Base-by-base conservation (phyloP, 257 asterid genomes). In the Solanum rostratum region DNA sequence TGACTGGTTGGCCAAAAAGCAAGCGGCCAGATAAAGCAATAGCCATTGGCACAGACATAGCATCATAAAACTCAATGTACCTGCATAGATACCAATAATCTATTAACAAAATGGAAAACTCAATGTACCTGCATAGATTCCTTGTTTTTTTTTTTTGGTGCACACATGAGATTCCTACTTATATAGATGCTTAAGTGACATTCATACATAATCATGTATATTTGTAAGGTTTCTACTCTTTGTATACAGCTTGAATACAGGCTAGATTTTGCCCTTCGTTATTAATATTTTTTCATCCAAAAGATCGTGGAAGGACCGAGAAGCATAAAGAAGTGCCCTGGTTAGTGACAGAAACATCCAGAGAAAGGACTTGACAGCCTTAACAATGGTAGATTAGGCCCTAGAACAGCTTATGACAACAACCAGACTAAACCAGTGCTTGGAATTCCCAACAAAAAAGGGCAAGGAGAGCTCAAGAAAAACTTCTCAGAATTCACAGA, bases 31-130 rank as follows among this genome's bases (percentile, higher is more conserved):
- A 93, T 57, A 95, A 85, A 84, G 99, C 99, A 81, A 97, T 97
- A 52, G 99, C 99, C 98, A 95, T 93, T 14, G 99, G 99, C 63
- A 97, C 99, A 79, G 98, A 94, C 99, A 97, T 95, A 43, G 88
- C 97, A 89, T 97, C 99, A 86, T 92, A 91, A 88, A 97, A 97
- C 89, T 97, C 99, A 89, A 97, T 94, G 79, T 97, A 97, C 91
- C 99, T 97, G 94, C 86, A 85, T 22, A 52, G 80, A 80, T 71
- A 65, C 18, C 66, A 71, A 27, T 46, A 84, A 46, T 52, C 62
- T 39, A 37, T 4, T 65, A 83, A 46, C 43, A 24, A 0, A 66
- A 65, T 24, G 16, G 65, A 78, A 78, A 50, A 78, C 74, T 66
- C 46, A 30, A 15, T 16, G n/a, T 29, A 78, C 59, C 65, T 50